These are phyloP conservation scores for Zasmidium angulare DNA, from an alignment of 2,329 filamentous ascomycete species.

Conservation along the genomic window DNA sequence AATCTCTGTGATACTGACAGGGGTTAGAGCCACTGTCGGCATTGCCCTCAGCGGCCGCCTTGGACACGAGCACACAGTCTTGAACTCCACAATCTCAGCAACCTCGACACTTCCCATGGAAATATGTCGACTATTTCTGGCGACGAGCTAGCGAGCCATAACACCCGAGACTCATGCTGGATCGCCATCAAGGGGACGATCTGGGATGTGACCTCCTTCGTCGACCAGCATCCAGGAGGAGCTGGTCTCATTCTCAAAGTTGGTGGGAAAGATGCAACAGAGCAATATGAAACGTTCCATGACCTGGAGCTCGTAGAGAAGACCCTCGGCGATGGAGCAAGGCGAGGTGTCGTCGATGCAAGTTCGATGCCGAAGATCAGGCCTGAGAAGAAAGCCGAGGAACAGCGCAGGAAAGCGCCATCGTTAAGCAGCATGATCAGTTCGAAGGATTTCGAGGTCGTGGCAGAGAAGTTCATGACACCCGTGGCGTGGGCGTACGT, in stretches of 20 bases:
- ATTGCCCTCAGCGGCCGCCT: too few relatives aligned
- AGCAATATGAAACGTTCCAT: conserved; percentile 54
- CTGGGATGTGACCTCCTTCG: conserved; percentile 86
- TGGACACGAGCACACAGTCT: too few relatives aligned
- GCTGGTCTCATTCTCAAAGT: conserved; percentile 46
- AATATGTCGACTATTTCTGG: conserved; percentile 17
- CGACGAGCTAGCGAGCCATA: conserved; percentile 71
- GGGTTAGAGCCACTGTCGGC: too few relatives aligned
- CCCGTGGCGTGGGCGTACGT: conserved; percentile 45
- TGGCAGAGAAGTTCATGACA: conserved; percentile 36
- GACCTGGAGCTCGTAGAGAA: conserved; percentile 41
- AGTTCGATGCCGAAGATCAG: conserved; percentile 12
- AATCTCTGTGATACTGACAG: neutral
- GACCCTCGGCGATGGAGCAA: conserved; percentile 42
- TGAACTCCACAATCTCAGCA: neutral
- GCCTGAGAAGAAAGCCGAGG: conserved; percentile 29
- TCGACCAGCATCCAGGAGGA: conserved; percentile 85
- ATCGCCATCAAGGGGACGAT: conserved; percentile 83
- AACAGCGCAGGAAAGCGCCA: conserved; percentile 34
- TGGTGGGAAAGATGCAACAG: conserved; percentile 55
- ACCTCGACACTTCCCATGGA: neutral
- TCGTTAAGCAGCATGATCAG: conserved; percentile 48
- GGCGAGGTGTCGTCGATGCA: conserved; percentile 32
- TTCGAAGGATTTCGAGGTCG: conserved; percentile 44
- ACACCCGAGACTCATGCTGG: conserved; percentile 81